Evolutionary conservation across 768 basidiomycete species (phyloP).

Genomic region (Naganishia kalamii): DNA sequence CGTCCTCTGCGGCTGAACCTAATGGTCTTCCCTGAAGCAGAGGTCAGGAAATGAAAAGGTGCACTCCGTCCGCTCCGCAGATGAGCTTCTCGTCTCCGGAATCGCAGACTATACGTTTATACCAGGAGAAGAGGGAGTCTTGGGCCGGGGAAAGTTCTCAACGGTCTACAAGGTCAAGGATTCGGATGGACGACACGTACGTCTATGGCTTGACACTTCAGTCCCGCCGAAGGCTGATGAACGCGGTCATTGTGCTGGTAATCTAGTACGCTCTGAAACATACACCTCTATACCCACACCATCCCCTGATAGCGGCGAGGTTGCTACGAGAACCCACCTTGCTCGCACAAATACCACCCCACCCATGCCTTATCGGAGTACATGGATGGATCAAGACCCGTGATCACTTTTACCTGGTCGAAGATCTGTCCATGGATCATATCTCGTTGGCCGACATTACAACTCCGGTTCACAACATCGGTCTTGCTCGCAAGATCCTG

Average conservation of each 20-base stretch:
- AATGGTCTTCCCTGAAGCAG: not conserved
- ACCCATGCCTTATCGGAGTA: constrained; percentile 49
- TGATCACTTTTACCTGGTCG: constrained; percentile 50
- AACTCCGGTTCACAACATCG: not conserved
- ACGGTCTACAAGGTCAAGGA: constrained; percentile 47
- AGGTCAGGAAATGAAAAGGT: not conserved
- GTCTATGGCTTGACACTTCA: constrained; percentile 17
- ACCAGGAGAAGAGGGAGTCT: constrained; percentile 25
- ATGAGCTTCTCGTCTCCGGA: constrained; percentile 42
- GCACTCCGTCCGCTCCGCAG: constrained; percentile 35
- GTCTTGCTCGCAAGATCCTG: constrained; percentile 39
- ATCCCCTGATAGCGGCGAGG: constrained; percentile 49
- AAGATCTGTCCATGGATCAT: constrained; percentile 10
- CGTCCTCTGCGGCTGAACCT: not conserved
- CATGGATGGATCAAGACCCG: constrained; percentile 48
- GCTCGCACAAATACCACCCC: constrained; percentile 48
- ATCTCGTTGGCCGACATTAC: constrained; percentile 11
- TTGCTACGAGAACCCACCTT: constrained; percentile 49
- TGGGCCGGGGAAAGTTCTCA: constrained; percentile 50
- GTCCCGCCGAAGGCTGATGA: not conserved
- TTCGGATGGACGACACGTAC: constrained; percentile 41
- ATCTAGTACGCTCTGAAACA: constrained; percentile 50
- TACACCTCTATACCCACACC: constrained; percentile 50
- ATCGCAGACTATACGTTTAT: constrained; percentile 47
- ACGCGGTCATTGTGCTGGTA: not conserved